Base-by-base conservation (phyloP, 225 moss, liverwort and hornwort species). In the Ulota crispa region DNA sequence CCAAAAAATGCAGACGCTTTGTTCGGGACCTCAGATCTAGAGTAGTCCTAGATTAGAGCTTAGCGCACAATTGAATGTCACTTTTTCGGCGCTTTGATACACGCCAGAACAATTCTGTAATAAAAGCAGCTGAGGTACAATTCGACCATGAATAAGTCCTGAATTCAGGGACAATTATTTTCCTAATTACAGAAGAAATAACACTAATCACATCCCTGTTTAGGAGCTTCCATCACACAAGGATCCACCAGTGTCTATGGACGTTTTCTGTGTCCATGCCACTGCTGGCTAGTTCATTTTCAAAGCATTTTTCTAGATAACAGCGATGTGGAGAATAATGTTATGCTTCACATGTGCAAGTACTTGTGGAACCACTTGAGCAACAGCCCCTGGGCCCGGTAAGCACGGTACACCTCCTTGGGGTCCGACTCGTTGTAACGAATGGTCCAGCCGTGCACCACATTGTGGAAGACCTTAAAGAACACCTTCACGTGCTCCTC, bases 381-480 rank as follows among this genome's bases (percentile, higher is more conserved):
- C 86, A 90, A 70, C 61, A 80, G 84, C 3, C 50, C 83, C 1
- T 93, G 93, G 1, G 93, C 88, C 54, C 83, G 78, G 23, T 87
- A 16, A 2, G 93, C 92, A 32, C 76, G 76, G 64, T 76, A 76
- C 34, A 80, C 50, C 55, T 81, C 26, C n/a, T 82, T 55, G 28
- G 64, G 64, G 30, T 70, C 72, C 1, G 85, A 86, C 27, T 83
- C 85, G 28, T 92, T 81, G 70, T 92, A 92, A 32, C 88, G 75
- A 16, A 87, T 16, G 9, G 60, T 80, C 90, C 88, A 90, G 18
- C 92, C 92, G 37, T 92, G 92, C 4, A 19, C 7, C 77, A 83
- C 80, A 7, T 70, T 11, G 2, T 75, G 67, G 78, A 87, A 87
- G 2, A 85, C 56, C 75, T 85, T 90, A 62, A 85, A 83, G 31